A percentile compares a stretch with the other conserved stretches of the same genome.
Evolutionary conservation across 2,329 filamentous ascomycete genomes (phyloP).

Genomic region (Cercospora zeae-maydis): DNA sequence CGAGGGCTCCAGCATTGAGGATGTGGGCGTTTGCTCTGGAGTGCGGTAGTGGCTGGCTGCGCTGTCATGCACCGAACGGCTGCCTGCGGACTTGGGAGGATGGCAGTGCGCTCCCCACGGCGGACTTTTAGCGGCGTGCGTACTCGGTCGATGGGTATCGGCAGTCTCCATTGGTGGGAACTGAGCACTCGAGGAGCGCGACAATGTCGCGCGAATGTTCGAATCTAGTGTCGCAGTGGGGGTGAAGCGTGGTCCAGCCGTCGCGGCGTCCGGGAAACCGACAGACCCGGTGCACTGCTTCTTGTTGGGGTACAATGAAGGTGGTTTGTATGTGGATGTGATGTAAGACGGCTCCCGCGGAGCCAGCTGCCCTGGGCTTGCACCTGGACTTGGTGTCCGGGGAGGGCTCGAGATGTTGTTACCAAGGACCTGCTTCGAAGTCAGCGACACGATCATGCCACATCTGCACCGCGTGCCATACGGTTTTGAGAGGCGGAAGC

Average conservation of each 20-base stretch:
- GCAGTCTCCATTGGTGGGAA: constrained; percentile 22
- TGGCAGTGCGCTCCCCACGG: constrained; percentile 19
- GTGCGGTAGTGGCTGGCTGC: constrained; percentile 22
- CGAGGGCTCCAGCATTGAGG: constrained; percentile 21
- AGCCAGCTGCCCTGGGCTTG: constrained; percentile 26
- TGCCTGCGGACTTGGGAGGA: constrained; percentile 3
- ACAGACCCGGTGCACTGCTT: constrained; percentile 30
- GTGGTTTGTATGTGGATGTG: constrained; percentile 35
- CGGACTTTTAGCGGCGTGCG: constrained; percentile 16
- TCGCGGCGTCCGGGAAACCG: constrained; percentile 7
- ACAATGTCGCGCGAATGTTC: constrained; percentile 6
- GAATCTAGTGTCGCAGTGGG: constrained; percentile 19
- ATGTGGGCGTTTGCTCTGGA: constrained; percentile 25
- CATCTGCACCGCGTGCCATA: constrained; percentile 15
- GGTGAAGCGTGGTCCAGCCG: constrained; percentile 13
- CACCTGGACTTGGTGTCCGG: constrained; percentile 31
- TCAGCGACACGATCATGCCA: not conserved
- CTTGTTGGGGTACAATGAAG: constrained; percentile 37
- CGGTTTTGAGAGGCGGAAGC: constrained; percentile 36
- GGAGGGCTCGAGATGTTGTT: constrained; percentile 32
- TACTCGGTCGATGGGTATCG: constrained; percentile 12
- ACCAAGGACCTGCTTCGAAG: constrained; percentile 28
- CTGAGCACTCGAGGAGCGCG: constrained; percentile 14
- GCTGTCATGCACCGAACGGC: constrained; percentile 13
- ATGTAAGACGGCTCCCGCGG: constrained; percentile 35